Base-by-base conservation (phyloP, 768 basidiomycete species). In the Sporobolomyces roseus region DNA sequence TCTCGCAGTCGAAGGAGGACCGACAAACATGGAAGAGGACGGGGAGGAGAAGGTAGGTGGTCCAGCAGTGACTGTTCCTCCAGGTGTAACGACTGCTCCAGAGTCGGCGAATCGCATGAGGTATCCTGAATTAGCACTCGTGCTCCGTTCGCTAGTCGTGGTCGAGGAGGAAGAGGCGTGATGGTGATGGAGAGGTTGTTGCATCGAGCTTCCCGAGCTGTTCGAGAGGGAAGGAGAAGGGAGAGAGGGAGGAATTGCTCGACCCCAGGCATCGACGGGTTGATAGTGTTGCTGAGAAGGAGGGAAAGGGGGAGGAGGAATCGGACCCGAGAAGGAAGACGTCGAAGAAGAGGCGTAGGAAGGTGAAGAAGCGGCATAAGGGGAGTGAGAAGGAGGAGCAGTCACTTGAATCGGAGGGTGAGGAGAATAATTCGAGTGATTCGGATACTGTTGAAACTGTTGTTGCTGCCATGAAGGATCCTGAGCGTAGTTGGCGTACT, bases 341-440 rank as follows among this genome's bases (percentile, higher is more conserved):
- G 51, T 29, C 30, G 50, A 41, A 48, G 46, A 45, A 9, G 56
- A 58, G 4, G 51, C 32, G 14, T 55, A 61, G 30, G 64, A 36
- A n/a, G 65, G 50, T 9, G 48, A 30, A 29, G 49, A 27, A 13
- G 63, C 29, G n/a, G 30, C 3, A 16, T 51, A 53, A 17, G 54
- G 52, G 1, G 67, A n/a, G 9, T 51, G 61, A 1, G 56, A 29
- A 1, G 63, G 35, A 21, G 68, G 59, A 1, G 52, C 68, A 0
- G 68, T 70, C 33, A 70, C 68, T n/a, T 70, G 68, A 21, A 70
- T 70, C 27, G 68, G 68, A 16, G 68, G 68, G 4, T 65, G 68
- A 4, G 61, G 68, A 27, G 68, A 19, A n/a, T 13, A 49, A 7
- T 33, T 35, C 0, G 25, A 8, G 12, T 35, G 61, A 32, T 65